Evolutionary conservation across 1,284 basidiomycete species (phyloP), one percentile per base, ranked within the genome.

Genomic region (Trametes hirsuta): DNA sequence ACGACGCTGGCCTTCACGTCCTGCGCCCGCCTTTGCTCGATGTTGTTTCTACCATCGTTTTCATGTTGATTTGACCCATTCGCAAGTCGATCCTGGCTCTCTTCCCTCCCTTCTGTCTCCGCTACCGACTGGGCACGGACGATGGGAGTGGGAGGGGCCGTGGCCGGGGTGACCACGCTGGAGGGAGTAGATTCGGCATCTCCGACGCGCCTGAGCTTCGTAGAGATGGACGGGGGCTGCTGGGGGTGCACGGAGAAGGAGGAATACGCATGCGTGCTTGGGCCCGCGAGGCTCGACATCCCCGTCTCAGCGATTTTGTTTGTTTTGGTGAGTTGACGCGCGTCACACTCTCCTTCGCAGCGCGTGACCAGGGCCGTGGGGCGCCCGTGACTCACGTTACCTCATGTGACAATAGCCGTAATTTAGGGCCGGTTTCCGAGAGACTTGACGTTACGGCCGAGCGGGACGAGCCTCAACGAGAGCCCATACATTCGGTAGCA

Each of bases 201-300:
- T 49, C 52, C 47, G 40, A 62, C 11, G 47, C 53, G 59, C 21
- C 57, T 58, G 52, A 62, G 59, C 58, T 63, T 54, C 37, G 64
- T 66, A 15, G 62, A 66, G 39, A 63, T 61, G 51, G 59, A 57
- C 5, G 61, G 42, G 12, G 59, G 56, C 35, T 61, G 61, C 44
- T 49, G 58, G n/a, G 61, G n/a, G 53, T 53, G 48, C 35, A 40
- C 42, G 54, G 62, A 53, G 63, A 66, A 58, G 68, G 66, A 52
- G 59, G 62, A 63, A 68, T 76, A 74, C 74, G 75, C 61, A 76
- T 74, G 59, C 66, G 65, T 57, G 67, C 64, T 65, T 34, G 71
- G 62, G 44, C 68, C 69, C 73, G 75, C 74, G 69, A 73, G 71
- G 71, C 74, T 82, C 76, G 83, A 84, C 85, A 88, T 87, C 78